A percentile compares a stretch with the other conserved stretches of the same genome.
phyloP scores from a whole-genome alignment of 331 rosid genomes.

The Prunus yedoensis region DNA sequence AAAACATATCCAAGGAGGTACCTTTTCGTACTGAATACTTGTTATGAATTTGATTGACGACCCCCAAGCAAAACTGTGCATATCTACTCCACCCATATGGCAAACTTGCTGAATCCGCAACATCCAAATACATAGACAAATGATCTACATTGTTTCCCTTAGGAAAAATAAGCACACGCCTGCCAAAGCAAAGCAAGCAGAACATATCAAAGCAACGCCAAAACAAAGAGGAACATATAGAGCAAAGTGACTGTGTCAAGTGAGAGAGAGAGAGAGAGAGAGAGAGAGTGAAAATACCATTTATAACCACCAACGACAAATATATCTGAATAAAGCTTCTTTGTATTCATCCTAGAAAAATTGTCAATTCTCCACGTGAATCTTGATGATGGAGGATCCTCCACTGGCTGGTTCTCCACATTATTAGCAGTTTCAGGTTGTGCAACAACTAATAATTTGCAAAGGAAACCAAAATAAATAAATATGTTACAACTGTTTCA shows the following conservation, averaged over 20 bases:
- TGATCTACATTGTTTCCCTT: conserved; percentile 92
- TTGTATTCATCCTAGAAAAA: conserved; percentile 69
- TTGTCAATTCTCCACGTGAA: conserved; percentile 84
- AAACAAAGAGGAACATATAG: not conserved
- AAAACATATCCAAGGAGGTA: conserved; percentile 23
- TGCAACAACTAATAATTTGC: conserved; percentile 50
- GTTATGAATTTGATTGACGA: conserved; percentile 69
- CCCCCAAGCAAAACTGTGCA: conserved; percentile 80
- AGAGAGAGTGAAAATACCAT: conserved; percentile 50
- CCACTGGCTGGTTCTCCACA: conserved; percentile 71
- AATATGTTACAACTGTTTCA: conserved; percentile 14
- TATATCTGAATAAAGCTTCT: conserved; percentile 77
- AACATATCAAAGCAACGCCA: conserved; percentile 19
- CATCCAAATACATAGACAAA: conserved; percentile 90
- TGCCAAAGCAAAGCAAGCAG: conserved; percentile 28
- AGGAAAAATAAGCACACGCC: conserved; percentile 94
- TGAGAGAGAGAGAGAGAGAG: not conserved
- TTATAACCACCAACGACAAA: conserved; percentile 77
- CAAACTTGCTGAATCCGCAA: conserved; percentile 76
- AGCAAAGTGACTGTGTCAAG: conserved; percentile 10
- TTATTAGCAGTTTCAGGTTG: conserved; percentile 64
- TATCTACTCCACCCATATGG: conserved; percentile 96
- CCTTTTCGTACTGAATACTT: conserved; percentile 88
- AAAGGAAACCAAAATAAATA: conserved; percentile 24
- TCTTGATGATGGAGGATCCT: conserved; percentile 80